Percentiles rank a stretch among this genome's conserved stretches.
phyloP scores from a whole-genome alignment of 768 basidiomycete species.

The Ramaria sp. region DNA sequence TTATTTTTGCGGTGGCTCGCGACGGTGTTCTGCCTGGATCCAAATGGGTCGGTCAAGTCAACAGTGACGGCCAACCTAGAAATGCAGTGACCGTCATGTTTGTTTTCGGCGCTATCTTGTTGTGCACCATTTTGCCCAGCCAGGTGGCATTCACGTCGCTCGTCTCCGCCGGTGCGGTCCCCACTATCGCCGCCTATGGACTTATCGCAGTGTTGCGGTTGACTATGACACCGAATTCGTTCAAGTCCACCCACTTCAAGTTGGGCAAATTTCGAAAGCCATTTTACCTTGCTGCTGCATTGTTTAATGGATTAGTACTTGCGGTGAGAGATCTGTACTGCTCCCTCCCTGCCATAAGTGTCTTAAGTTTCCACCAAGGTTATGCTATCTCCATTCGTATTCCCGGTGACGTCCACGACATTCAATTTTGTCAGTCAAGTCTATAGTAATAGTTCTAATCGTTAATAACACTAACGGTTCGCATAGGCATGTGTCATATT shows the following conservation, averaged over 20 bases:
- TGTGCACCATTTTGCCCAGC: constrained; percentile 86
- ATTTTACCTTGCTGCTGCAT: constrained; percentile 54
- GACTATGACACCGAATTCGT: constrained; percentile 66
- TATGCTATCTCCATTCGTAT: constrained; percentile 79
- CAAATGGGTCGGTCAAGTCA: constrained; percentile 71
- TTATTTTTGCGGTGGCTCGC: constrained; percentile 89
- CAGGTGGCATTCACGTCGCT: constrained; percentile 89
- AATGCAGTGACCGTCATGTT: constrained; percentile 86
- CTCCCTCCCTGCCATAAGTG: constrained; percentile 2
- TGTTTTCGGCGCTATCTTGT: constrained; percentile 56
- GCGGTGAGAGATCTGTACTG: constrained; percentile 36
- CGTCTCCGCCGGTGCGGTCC: constrained; percentile 75
- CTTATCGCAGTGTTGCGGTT: constrained; percentile 69
- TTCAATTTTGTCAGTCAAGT: constrained; percentile 72
- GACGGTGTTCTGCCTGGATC: constrained; percentile 85
- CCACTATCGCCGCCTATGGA: constrained; percentile 82
- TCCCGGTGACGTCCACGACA: constrained; percentile 62
- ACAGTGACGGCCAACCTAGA: constrained; percentile 57
- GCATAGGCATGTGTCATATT: constrained; percentile 67
- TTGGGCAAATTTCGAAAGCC: constrained; percentile 55
- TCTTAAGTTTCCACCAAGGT: constrained; percentile 32
- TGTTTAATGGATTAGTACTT: constrained; percentile 70
- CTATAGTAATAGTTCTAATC: background rate
- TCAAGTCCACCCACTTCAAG: constrained; percentile 62
- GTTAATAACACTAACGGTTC: constrained; percentile 5